Conservation (phyloP, 1,139 yeast genomes). For the Martiniozyma asiatica region DNA sequence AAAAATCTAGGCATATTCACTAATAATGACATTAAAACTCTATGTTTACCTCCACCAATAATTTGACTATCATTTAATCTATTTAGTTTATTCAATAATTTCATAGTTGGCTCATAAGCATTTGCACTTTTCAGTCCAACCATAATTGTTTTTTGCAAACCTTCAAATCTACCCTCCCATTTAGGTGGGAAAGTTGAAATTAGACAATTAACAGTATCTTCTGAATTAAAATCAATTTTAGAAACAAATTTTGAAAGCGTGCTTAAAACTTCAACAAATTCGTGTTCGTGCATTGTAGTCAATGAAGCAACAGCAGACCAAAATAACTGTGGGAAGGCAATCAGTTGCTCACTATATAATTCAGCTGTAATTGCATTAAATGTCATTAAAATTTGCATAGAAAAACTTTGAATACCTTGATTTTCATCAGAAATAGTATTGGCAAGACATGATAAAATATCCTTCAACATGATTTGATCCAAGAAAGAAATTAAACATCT, state of each 20-base stretch:
- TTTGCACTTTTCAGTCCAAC: slow-evolving; percentile 74
- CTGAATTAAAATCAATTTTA: slow-evolving; percentile 77
- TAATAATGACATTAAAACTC: slow-evolving; percentile 60
- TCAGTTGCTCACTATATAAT: slow-evolving; percentile 61
- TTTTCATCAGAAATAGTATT: slow-evolving; percentile 87
- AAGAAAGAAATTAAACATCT: slow-evolving; percentile 67
- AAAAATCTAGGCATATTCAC: slow-evolving; percentile 77
- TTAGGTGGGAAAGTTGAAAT: slow-evolving; percentile 83
- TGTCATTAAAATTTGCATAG: slow-evolving; percentile 96
- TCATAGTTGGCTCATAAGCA: slow-evolving; percentile 69
- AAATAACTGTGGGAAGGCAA: slow-evolving; percentile 84
- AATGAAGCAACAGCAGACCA: slow-evolving; percentile 95
- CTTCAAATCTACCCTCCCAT: slow-evolving; percentile 93
- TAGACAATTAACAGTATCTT: slow-evolving; percentile 73
- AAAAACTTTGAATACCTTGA: slow-evolving; percentile 86
- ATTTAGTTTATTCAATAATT: slow-evolving; percentile 62
- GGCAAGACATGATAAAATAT: slow-evolving; percentile 86
- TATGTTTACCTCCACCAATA: slow-evolving; percentile 58
- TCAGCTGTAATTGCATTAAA: slow-evolving; percentile 85
- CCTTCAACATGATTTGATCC: slow-evolving; percentile 82
- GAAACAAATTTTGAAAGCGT: slow-evolving; percentile 73
- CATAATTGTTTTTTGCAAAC: slow-evolving; percentile 67
- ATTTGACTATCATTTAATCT: slow-evolving; percentile 60
- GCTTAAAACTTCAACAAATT: slow-evolving; percentile 76
- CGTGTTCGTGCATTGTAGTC: slow-evolving; percentile 84